Base-by-base conservation (phyloP, 2,329 filamentous ascomycete genomes). In the Rhynchosporium secalis region DNA sequence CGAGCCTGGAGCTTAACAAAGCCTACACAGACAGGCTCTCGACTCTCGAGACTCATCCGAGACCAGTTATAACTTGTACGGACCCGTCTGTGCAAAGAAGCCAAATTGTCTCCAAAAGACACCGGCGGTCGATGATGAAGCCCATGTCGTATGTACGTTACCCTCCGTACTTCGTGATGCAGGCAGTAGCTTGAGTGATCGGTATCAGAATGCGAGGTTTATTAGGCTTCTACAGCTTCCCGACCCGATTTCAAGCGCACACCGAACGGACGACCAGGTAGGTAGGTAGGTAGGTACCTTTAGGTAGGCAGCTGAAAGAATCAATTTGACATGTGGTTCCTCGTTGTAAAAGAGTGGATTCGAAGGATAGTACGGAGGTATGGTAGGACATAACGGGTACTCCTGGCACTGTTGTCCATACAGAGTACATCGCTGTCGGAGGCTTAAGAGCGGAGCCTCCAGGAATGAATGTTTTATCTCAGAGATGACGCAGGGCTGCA, bases 401-500 rank as follows among this genome's bases (percentile, higher is more conserved):
- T 20, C 20, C 20, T 20, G 20, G 20, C 20, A 20, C 20, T 20
- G 20, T 20, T 20, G 20, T 20, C 20, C 20, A 20, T 20, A 20
- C 20, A 20, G 20, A 20, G 20, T 20, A 20, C 20, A 20, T 20
- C 20, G 20, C 20, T 20, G 20, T 20, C 20, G 20, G 20, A 20
- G 20, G 20, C 20, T 1, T 20, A 20, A 20, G 20, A 20, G 20
- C 20, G 20, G 20, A 20, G 20, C 20, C 20, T 20, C 20, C 1
- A 20, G 1, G 20, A 20, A 20, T 15, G 33, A 38, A 26, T 52
- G 33, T 52, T 52, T 40, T 52, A 52, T 52, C 49, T 52, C 36
- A 52, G 49, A 40, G 13, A 52, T 52, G 49, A 52, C 49, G 49
- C 49, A 33, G 31, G 49, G n/a, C 15, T 52, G 49, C 49, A 52